A percentile compares a stretch with the other conserved stretches of the same genome.
phyloP scores from a whole-genome alignment of 73 alveolate species.

The Uronychia setigera region DNA sequence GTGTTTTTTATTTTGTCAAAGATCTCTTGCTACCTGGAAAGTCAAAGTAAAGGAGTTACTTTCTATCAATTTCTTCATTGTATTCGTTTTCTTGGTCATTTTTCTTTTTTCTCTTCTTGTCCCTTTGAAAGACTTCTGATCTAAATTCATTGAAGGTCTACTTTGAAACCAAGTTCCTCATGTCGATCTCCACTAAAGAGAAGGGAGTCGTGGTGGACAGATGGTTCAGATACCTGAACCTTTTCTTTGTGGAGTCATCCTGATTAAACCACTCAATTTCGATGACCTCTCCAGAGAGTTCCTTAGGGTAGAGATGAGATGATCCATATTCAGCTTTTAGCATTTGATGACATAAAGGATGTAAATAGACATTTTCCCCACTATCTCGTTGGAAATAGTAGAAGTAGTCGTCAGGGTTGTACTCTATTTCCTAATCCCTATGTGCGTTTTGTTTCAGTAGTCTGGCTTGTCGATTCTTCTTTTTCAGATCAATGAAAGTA shows the following conservation, averaged over 20 bases:
- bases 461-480: slow-evolving; percentile 3
- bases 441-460: not conserved
- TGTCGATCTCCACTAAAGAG: slow-evolving; percentile 52
- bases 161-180: slow-evolving; percentile 29
- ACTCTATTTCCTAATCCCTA: slow-evolving; percentile 4
- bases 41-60: not conserved
- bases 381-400: slow-evolving; percentile 47
- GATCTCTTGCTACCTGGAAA: slow-evolving; percentile 21
- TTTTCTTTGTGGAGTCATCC: slow-evolving; percentile 32
- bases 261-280: slow-evolving; percentile 43
- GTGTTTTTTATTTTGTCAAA: slow-evolving; percentile 45
- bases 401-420: slow-evolving; percentile 17
- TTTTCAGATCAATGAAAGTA: slow-evolving; percentile 15
- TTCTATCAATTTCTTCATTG: slow-evolving; percentile 32
- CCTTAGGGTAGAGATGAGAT: slow-evolving; percentile 22
- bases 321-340: slow-evolving; percentile 23
- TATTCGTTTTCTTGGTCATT: slow-evolving; percentile 32
- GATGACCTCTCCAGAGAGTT: slow-evolving; percentile 23
- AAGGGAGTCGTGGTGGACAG: slow-evolving; percentile 47
- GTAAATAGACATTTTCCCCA: slow-evolving; percentile 58
- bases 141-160: slow-evolving; percentile 9
- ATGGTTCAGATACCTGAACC: slow-evolving; percentile 31
- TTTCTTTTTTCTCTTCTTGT: slow-evolving; percentile 23
- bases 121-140: slow-evolving; percentile 33
- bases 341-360: slow-evolving; percentile 42